phyloP scores from a whole-genome alignment of 129 eudicot species.

The Arctium lappa region DNA sequence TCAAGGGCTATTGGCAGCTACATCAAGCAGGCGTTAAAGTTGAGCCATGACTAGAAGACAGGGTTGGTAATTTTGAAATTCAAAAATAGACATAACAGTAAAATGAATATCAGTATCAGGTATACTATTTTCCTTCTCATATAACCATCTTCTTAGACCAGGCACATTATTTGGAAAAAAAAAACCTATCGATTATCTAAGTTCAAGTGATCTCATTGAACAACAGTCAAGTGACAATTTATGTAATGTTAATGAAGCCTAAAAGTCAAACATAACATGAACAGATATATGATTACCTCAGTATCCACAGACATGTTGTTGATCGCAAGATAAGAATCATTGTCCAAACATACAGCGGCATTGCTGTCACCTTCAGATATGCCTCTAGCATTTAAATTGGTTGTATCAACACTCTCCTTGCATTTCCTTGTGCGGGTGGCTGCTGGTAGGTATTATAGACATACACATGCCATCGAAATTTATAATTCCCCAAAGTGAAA shows the following conservation, averaged over 20 bases:
- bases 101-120: background rate
- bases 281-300: conserved; percentile 33
- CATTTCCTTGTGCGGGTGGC: conserved; percentile 32
- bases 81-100: no score
- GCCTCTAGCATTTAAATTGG: conserved; percentile 49
- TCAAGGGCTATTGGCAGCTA: background rate
- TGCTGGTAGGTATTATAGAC: conserved; percentile 37
- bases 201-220: background rate
- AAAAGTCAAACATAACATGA: background rate
- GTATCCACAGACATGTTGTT: conserved; percentile 28
- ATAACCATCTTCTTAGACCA: no score
- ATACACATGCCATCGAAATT: background rate
- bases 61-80: no score
- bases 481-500: background rate
- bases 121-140: background rate
- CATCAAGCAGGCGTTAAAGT: background rate
- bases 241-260: background rate
- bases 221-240: background rate
- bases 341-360: conserved; percentile 22
- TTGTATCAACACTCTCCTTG: conserved; percentile 42
- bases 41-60: background rate
- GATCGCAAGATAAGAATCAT: conserved; percentile 34
- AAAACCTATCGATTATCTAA: background rate
- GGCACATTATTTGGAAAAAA: background rate
- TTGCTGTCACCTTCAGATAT: conserved; percentile 34